A percentile compares a stretch with the other conserved stretches of the same genome.
Evolutionary conservation across 257 asterid genomes (phyloP).

Genomic region (Buddleja alternifolia): DNA sequence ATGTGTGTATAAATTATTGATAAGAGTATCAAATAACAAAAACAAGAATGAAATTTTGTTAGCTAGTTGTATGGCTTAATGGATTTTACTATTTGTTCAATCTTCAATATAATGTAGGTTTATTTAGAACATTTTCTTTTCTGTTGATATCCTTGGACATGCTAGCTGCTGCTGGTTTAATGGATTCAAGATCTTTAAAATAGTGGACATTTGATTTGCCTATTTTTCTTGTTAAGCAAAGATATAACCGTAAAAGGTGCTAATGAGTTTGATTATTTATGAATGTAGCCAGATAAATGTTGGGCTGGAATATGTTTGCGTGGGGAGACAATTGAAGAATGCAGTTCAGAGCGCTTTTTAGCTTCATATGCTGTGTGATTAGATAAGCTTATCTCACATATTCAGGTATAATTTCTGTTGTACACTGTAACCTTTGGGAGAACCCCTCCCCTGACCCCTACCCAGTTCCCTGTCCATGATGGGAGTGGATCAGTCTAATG

Average conservation of each 20-base stretch:
- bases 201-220: not conserved
- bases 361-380: conserved; percentile 76
- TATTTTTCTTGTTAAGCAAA: not conserved
- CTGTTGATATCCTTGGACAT: not conserved
- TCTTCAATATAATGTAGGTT: not conserved
- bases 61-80: not conserved
- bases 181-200: not conserved
- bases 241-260: not conserved
- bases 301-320: conserved; percentile 94
- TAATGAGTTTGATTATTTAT: conserved; percentile 26
- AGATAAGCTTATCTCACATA: conserved; percentile 52
- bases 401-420: conserved; percentile 61
- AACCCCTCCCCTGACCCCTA: not conserved
- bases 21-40: not conserved
- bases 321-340: conserved; percentile 84
- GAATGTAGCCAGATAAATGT: conserved; percentile 76
- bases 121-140: not conserved
- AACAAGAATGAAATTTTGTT: not conserved
- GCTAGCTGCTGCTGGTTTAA: not conserved
- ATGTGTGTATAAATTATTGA: not conserved
- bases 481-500: not conserved
- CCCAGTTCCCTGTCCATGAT: not conserved
- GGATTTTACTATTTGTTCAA: not conserved
- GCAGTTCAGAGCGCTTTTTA: conserved; percentile 78
- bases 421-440: not conserved